Conservation (phyloP, 371 early-diverging fungal genomes). For the Conidiobolus incongruus region DNA sequence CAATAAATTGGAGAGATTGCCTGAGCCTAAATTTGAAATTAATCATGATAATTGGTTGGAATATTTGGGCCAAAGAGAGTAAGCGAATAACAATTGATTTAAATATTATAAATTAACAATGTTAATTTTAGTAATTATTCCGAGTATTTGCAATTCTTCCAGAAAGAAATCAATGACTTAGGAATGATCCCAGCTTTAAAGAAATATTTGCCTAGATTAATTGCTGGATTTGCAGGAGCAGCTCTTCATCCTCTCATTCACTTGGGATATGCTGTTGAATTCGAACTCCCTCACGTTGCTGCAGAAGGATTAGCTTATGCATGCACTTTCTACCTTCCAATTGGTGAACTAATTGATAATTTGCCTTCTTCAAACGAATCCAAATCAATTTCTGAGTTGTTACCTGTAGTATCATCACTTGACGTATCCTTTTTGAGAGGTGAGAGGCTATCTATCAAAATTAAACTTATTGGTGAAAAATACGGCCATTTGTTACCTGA, state of each 20-base stretch:
- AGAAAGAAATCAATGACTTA: background rate
- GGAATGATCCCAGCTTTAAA: background rate
- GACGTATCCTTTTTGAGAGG: too few species aligned
- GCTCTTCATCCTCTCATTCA: constrained; percentile 5
- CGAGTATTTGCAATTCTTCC: constrained; percentile 3
- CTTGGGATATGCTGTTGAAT: constrained; percentile 5
- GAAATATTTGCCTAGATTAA: background rate
- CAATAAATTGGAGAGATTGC: background rate
- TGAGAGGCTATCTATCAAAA: background rate
- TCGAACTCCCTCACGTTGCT: background rate
- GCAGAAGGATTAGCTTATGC: constrained; percentile 6
- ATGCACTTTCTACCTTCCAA: background rate
- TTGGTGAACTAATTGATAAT: background rate
- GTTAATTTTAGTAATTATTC: constrained; percentile 1
- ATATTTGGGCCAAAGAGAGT: background rate
- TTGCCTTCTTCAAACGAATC: too few species aligned
- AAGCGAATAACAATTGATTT: background rate
- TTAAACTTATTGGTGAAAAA: background rate
- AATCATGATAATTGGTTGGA: constrained; percentile 2
- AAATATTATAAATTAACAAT: background rate
- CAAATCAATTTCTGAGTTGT: too few species aligned
- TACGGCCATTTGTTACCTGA: background rate
- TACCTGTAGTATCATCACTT: too few species aligned
- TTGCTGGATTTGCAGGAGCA: constrained; percentile 2
- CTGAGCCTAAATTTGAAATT: background rate